Evolutionary conservation across 1,139 yeast species (phyloP), one percentile per base, ranked within the genome.

Genomic region (Candida mesenterica): DNA sequence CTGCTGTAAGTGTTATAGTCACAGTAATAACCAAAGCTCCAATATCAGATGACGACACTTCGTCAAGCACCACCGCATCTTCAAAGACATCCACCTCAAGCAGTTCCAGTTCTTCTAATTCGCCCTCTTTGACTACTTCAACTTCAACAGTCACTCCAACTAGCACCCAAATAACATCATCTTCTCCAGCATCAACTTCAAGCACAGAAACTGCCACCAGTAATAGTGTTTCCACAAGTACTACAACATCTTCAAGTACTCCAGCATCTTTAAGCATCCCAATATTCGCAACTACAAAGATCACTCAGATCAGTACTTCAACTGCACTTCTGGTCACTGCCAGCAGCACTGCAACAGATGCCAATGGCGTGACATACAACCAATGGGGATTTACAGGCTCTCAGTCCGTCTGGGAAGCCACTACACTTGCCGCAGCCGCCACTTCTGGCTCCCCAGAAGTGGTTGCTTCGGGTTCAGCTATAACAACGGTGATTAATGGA

Each of bases 331-430:
- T n/a, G n/a, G n/a, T n/a, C n/a, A n/a, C n/a, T n/a, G n/a, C n/a
- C n/a, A n/a, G n/a, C n/a, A n/a, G n/a, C n/a, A n/a, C n/a, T n/a
- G 33, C 26, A n/a, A 24, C 39, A 19, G 40, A 46, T 15, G 32
- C 18, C 8, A 27, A 23, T 20, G 35, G n/a, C 9, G 59, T 37
- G 12, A 48, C 63, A 4, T 62, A 55, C 51, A 68, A 68, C 50
- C 66, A 65, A 44, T 68, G 62, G 61, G 75, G 75, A 2, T 68
- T 68, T 46, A 63, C 71, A 3, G 75, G 75, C 1, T 45, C 59
- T 3, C 71, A 68, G 45, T 56, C 65, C 0, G 49, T 47, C 3
- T 68, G 75, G 75, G 45, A 43, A 24, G 54, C 55, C 20, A 36
- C 48, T 4, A 41, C 45, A 7, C 30, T 38, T 16, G 30, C 41